Conservation (phyloP, 2,329 filamentous ascomycete species). For the Alternaria dauci region DNA sequence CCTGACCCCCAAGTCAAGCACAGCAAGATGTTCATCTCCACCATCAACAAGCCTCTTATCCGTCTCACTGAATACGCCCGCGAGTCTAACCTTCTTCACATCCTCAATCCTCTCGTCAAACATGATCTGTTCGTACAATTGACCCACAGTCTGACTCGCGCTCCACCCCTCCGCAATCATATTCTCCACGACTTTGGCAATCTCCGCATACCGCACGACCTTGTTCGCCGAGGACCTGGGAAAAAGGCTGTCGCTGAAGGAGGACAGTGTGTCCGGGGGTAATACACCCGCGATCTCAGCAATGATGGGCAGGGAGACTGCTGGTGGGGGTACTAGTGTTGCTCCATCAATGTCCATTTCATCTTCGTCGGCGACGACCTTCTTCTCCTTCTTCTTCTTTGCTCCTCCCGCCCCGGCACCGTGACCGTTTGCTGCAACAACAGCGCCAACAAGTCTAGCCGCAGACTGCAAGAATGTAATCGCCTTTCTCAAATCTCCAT, state of each 20-base stretch:
- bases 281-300: constrained; percentile 98
- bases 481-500: constrained; percentile 93
- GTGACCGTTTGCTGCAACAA: constrained; percentile 29
- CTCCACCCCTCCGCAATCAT: constrained; percentile 98
- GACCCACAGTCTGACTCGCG: constrained; percentile 83
- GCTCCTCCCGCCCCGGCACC: constrained; percentile 27
- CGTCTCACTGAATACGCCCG: constrained; percentile 87
- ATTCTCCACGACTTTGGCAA: constrained; percentile 83
- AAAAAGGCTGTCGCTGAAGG: constrained; percentile 77
- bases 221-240: constrained; percentile 58
- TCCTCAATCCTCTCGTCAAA: constrained; percentile 86
- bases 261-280: constrained; percentile 75
- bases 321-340: constrained; percentile 12
- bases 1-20: constrained; percentile 83
- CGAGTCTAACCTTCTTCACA: constrained; percentile 87
- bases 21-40: constrained; percentile 90
- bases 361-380: constrained; percentile 59
- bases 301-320: constrained; percentile 74
- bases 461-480: constrained; percentile 97
- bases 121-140: constrained; percentile 84
- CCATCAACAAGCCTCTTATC: constrained; percentile 96
- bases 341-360: constrained; percentile 59
- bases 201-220: constrained; percentile 69
- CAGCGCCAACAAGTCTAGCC: constrained; percentile 81
- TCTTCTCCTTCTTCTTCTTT: constrained; percentile 58